Evolutionary conservation across 208 protist species (phyloP).

Genomic region (Trypanosomatidae sp.): DNA sequence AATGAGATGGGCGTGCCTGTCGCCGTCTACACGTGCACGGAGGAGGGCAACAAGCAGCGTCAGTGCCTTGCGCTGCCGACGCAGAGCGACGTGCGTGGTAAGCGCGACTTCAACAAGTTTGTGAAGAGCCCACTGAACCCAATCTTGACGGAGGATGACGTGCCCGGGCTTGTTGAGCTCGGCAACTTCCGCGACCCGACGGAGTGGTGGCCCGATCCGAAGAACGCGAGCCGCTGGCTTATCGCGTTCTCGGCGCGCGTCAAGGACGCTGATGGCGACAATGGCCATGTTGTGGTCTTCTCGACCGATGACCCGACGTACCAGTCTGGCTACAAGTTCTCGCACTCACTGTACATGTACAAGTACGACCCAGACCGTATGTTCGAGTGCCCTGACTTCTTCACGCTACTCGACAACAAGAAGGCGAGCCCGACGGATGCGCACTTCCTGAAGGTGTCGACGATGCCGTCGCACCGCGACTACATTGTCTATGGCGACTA

Average conservation of each 20-base stretch:
- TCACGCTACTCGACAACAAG: constrained; percentile 11
- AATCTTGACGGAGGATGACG: constrained; percentile 14
- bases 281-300: constrained; percentile 27
- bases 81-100: constrained; percentile 6
- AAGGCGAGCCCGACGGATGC: constrained; percentile 1
- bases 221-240: constrained; percentile 16
- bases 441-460: constrained; percentile 33
- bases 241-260: constrained; percentile 27
- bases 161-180: constrained; percentile 16
- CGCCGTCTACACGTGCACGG: constrained; percentile 30
- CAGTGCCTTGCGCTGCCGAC: constrained; percentile 27
- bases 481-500: constrained; percentile 25
- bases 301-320: constrained; percentile 21
- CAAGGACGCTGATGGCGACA: constrained; percentile 14
- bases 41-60: constrained; percentile 19
- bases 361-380: constrained; percentile 14
- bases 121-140: constrained; percentile 19
- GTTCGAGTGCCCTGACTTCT: constrained; percentile 42
- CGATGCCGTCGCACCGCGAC: constrained; percentile 23
- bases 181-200: constrained; percentile 38
- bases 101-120: constrained; percentile 13
- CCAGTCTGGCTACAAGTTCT: constrained; percentile 25
- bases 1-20: constrained; percentile 18
- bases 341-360: constrained; percentile 23
- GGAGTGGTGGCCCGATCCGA: constrained; percentile 27